Base-by-base conservation (phyloP, 495 filamentous ascomycete species). In the Penicillium verhagenii region DNA sequence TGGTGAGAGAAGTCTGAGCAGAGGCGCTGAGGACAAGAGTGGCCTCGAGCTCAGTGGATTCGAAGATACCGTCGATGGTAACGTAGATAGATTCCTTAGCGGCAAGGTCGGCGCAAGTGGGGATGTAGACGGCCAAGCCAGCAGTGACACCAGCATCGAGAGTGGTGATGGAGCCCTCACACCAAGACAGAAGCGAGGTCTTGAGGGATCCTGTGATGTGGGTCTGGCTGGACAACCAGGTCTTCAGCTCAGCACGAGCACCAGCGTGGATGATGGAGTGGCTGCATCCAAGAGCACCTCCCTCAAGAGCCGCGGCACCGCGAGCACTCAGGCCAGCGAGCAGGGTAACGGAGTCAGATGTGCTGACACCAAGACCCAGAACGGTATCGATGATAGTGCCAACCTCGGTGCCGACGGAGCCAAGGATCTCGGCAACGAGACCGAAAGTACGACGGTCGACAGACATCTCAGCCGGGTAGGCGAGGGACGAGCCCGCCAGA, bases 31-130 rank as follows among this genome's bases (percentile, higher is more conserved):
- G 67, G 47, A 73, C 64, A 8, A 74, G 68, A 46, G 60, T 64
- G 14, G 59, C 53, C 42, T 59, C 64, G 13, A 71, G 58, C 13
- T 65, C 62, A 43, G 61, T 26, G 26, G 66, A 49, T 11, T 54
- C 49, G 52, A 75, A 71, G 53, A 78, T 73, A 69, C 74, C 74
- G 11, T 76, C 72, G 20, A 76, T 19, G 31, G 66, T 74, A 25
- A 76, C 72, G 42, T 65, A 69, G 37, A 76, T 63, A 10, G 69
- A 63, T 26, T 66, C 71, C 64, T 74, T 63, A 46, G 73, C 72
- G 37, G 73, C 72, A 35, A 72, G 61, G 23, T 65, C 58, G 39
- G 71, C 70, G 48, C 60, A 68, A 29, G 59, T 60, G 37, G 74
- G 74, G 56, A 73, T 64, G 58, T 69, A 75, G 40, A 75, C 56